Percentiles rank a stretch among this genome's conserved stretches.
These are phyloP conservation scores for Serpula lacrymans DNA, from an alignment of 768 basidiomycete genomes.

Conservation along the genomic window DNA sequence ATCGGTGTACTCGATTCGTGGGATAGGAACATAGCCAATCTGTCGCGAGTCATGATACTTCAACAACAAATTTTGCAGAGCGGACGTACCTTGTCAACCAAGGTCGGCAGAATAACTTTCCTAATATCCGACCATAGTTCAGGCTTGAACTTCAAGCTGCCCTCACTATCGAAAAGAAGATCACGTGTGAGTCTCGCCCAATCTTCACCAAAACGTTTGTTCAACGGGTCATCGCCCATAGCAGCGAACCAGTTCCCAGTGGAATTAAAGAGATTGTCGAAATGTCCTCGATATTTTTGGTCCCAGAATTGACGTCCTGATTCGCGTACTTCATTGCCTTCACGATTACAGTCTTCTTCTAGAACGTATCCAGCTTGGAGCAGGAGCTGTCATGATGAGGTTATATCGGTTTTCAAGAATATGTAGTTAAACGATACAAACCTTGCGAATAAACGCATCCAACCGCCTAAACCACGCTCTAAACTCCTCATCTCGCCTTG, in stretches of 20 bases:
- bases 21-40: constrained; percentile 85
- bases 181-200: constrained; percentile 80
- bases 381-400: constrained; percentile 44
- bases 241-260: constrained; percentile 78
- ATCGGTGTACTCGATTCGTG: constrained; percentile 92
- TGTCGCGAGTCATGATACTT: constrained; percentile 18
- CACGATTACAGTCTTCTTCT: constrained; percentile 67
- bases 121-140: constrained; percentile 88
- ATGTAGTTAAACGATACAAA: constrained; percentile 18
- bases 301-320: constrained; percentile 77
- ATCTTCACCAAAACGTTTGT: constrained; percentile 78
- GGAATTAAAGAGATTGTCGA: constrained; percentile 73
- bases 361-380: constrained; percentile 85
- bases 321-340: constrained; percentile 64
- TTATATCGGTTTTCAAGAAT: background rate
- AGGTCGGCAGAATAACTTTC: constrained; percentile 71
- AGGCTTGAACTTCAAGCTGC: constrained; percentile 83
- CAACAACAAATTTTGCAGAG: background rate
- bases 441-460: constrained; percentile 64
- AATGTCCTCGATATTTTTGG: constrained; percentile 67
- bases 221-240: constrained; percentile 82
- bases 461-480: constrained; percentile 67
- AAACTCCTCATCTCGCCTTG: constrained; percentile 70
- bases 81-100: constrained; percentile 65
- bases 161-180: constrained; percentile 74